A percentile compares a stretch with the other conserved stretches of the same genome.
Conservation (phyloP, 2,329 filamentous ascomycete genomes). For the Pezicula radicicola region DNA sequence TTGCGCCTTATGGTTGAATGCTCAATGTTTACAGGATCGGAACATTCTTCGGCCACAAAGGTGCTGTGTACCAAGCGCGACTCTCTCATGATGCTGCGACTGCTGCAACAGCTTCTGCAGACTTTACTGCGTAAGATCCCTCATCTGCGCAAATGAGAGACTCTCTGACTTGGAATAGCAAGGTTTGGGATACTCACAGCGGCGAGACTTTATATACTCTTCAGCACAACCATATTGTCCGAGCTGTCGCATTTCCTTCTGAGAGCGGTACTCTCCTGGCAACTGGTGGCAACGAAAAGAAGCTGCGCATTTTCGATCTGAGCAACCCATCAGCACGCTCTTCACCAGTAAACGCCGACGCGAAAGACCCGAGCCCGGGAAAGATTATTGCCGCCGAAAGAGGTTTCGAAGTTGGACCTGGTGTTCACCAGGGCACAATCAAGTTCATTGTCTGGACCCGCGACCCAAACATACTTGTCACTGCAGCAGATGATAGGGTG, state of each 20-base stretch:
- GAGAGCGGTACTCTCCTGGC: constrained; percentile 82
- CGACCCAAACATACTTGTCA: constrained; percentile 84
- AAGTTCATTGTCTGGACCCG: constrained; percentile 95
- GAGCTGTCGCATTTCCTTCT: constrained; percentile 84
- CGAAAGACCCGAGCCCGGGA: constrained; percentile 29
- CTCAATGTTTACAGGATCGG: constrained; percentile 63
- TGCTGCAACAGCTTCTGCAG: constrained; percentile 90
- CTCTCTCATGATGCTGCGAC: constrained; percentile 84
- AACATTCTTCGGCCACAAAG: constrained; percentile 97
- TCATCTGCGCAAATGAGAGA: neutral
- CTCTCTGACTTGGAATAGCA: constrained; percentile 39
- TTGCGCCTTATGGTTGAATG: constrained; percentile 1
- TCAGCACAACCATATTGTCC: constrained; percentile 92
- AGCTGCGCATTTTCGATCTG: constrained; percentile 89
- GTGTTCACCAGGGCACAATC: constrained; percentile 82
- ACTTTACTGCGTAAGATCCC: constrained; percentile 80
- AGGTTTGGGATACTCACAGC: constrained; percentile 95
- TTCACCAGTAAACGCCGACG: constrained; percentile 26
- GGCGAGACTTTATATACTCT: constrained; percentile 86
- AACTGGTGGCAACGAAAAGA: constrained; percentile 95
- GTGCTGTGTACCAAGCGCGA: constrained; percentile 93
- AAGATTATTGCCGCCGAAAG: constrained; percentile 54
- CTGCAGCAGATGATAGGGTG: constrained; percentile 85
- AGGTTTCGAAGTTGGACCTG: constrained; percentile 83
- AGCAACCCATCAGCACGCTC: constrained; percentile 42